These are phyloP conservation scores for Akebia trifoliata DNA, from an alignment of 164 flowering plant species.

Conservation along the genomic window DNA sequence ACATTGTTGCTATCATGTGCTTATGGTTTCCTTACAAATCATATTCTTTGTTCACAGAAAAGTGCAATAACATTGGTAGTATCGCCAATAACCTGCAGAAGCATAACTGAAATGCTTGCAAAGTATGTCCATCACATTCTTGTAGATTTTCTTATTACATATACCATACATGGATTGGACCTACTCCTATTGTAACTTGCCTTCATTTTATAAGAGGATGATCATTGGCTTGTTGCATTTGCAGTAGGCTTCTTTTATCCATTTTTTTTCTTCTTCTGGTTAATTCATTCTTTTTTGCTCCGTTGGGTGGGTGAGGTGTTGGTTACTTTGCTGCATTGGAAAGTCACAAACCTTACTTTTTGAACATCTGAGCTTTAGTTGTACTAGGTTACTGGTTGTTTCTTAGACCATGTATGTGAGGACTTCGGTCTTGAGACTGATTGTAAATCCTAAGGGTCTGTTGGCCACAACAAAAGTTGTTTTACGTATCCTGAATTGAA, in stretches of 20 bases:
- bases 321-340: no score
- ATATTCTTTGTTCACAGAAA: slow-evolving; percentile 44
- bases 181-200: not conserved
- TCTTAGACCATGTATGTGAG: no score
- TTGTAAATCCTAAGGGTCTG: no score
- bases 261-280: no score
- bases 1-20: not conserved
- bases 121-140: slow-evolving; percentile 43
- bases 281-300: no score
- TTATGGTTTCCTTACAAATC: not conserved
- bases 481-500: no score
- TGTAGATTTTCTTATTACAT: slow-evolving; percentile 6
- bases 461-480: no score
- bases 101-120: slow-evolving; percentile 62
- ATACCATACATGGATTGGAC: not conserved
- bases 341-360: no score
- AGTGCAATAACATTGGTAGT: slow-evolving; percentile 62
- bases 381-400: no score
- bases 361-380: no score
- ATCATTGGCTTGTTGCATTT: not conserved
- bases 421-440: no score
- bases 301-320: no score
- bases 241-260: not conserved
- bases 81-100: slow-evolving; percentile 55
- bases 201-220: not conserved